A percentile compares a stretch with the other conserved stretches of the same genome.
Conservation (phyloP, 139 green algal genomes). For the Parachlorella kessleri region DNA sequence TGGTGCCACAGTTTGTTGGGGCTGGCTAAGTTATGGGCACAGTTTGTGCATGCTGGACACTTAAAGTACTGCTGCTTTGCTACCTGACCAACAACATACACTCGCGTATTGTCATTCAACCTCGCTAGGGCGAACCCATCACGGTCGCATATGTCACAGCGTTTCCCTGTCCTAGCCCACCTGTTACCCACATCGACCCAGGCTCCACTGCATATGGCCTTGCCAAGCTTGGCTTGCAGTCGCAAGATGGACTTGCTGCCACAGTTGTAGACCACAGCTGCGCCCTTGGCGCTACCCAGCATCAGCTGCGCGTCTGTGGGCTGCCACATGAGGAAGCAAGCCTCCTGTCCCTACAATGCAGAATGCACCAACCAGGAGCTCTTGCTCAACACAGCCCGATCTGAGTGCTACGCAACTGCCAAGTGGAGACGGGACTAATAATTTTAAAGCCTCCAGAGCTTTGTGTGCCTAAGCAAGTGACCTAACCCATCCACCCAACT, state of each 20-base stretch:
- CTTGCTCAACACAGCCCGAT: too few relatives aligned
- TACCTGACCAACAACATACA: too few relatives aligned
- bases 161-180: background rate
- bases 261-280: conserved; percentile 71
- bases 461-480: too few relatives aligned
- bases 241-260: background rate
- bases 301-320: conserved; percentile 54
- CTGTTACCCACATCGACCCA: background rate
- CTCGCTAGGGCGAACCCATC: background rate
- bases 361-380: too few relatives aligned
- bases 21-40: too few relatives aligned
- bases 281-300: conserved; percentile 74
- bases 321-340: conserved; percentile 58
- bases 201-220: background rate
- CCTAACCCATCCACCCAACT: too few relatives aligned
- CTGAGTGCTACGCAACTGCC: too few relatives aligned
- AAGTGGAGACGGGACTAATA: too few relatives aligned
- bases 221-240: background rate
- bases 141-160: background rate
- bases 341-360: conserved; percentile 55
- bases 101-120: background rate
- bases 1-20: too few relatives aligned
- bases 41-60: too few relatives aligned
- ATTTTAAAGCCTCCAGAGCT: too few relatives aligned
- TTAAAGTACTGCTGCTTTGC: too few relatives aligned